A percentile compares a stretch with the other conserved stretches of the same genome.
These are phyloP conservation scores for Apiotrichum gamsii DNA, from an alignment of 1,284 basidiomycete genomes.

Conservation along the genomic window DNA sequence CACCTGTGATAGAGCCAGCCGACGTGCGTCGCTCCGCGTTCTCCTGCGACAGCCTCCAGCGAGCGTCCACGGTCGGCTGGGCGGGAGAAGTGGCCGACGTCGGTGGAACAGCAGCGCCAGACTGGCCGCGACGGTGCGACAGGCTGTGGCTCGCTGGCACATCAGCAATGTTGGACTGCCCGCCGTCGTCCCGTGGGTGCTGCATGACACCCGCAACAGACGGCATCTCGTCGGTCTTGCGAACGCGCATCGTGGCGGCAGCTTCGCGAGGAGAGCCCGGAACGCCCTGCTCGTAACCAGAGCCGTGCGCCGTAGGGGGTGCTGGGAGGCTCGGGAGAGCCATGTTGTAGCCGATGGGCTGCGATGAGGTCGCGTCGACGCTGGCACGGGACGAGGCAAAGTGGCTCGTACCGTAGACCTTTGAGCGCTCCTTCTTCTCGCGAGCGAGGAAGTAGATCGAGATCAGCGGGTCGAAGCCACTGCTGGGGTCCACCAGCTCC, in stretches of 20 bases:
- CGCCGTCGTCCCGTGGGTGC: constrained; percentile 41
- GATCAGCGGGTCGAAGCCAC: constrained; percentile 88
- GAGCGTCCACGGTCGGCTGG: neutral
- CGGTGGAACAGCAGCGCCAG: constrained; percentile 16
- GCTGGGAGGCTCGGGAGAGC: constrained; percentile 70
- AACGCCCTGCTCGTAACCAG: constrained; percentile 3
- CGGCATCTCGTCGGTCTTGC: constrained; percentile 22
- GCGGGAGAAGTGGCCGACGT: constrained; percentile 10
- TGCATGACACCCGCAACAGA: constrained; percentile 40
- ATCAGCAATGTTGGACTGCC: constrained; percentile 36
- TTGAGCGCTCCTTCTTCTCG: constrained; percentile 91
- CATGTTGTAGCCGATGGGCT: constrained; percentile 61
- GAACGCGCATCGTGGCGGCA: constrained; percentile 44
- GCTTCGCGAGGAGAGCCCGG: constrained; percentile 49
- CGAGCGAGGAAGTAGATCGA: constrained; percentile 94
- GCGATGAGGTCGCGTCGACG: constrained; percentile 25
- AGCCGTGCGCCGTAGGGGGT: constrained; percentile 56
- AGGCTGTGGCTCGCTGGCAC: constrained; percentile 34
- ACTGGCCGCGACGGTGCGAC: constrained; percentile 43
- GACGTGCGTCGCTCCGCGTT: constrained; percentile 58
- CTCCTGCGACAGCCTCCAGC: neutral
- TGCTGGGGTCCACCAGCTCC: constrained; percentile 68
- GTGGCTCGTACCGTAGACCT: constrained; percentile 84
- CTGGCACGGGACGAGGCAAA: constrained; percentile 86
- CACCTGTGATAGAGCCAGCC: constrained; percentile 32